Evolutionary conservation across 1,284 basidiomycete genomes (phyloP), one percentile per base, ranked within the genome.

Genomic region (Boletellus deceptivus): DNA sequence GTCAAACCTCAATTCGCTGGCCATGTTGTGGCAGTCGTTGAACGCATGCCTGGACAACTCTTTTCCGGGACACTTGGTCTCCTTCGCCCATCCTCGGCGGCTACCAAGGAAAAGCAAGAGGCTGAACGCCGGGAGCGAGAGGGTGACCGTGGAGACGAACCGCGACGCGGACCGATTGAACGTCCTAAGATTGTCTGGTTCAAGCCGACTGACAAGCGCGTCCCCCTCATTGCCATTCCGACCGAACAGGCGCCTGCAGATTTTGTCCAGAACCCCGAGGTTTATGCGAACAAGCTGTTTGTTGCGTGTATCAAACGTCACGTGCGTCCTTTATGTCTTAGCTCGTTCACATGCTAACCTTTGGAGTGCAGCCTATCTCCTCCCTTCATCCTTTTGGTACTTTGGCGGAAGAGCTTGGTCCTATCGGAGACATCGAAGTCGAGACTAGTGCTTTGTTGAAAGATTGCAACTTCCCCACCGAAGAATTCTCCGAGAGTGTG

Each of bases 121-220:
- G 93, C 96, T 38, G 97, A 99, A 71, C 84, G 96, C 41, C 86
- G 93, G 49, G 93, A 98, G 71, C 88, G 97, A 45, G 96, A 98
- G 68, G 94, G 94, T 46, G 93, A 95, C 66, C 83, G 85, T 52
- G 91, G 84, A 31, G 88, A 89, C 53, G 86, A 91, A 61, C 86
- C 88, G 37, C 80, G 86, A 56, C 82, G 87, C 48, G 76, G 72
- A 37, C 81, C 86, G 7, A 83, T 89, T 43, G 91, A 93, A 70
- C 87, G 95, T 39, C 97, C 96, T 59, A 99, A 98, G 80, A 99
- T 99, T 61, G 94, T 99, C 48, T 99, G 97, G 97, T 98, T 99
- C 81, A 96, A 98, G 72, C 97, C 97, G 3, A 98, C 96, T 34
- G 95, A 98, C 78, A 99, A 99, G 75, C 91, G 97, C 56, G 97